Percentiles rank a stretch among this genome's conserved stretches.
These are phyloP conservation scores for Phytopythium litorale DNA, from an alignment of 352 stramenopile genomes.

Conservation along the genomic window DNA sequence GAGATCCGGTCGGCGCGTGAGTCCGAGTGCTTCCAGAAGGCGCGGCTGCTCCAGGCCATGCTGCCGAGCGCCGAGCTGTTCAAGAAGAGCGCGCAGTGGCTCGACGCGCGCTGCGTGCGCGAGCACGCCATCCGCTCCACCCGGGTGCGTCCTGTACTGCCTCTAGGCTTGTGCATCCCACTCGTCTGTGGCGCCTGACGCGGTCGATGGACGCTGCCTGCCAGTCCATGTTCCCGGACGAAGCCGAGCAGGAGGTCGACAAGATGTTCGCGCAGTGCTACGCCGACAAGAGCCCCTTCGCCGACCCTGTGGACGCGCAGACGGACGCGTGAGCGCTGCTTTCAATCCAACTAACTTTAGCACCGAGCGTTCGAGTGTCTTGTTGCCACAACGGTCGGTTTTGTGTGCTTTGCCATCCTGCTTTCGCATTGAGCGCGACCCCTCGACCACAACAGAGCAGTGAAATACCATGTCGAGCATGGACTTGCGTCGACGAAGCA, in stretches of 20 bases:
- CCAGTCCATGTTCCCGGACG: constrained; percentile 75
- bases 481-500: not conserved
- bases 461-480: not conserved
- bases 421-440: not conserved
- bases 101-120: constrained; percentile 64
- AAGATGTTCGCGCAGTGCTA: constrained; percentile 82
- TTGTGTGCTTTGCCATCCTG: not conserved
- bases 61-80: constrained; percentile 65
- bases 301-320: constrained; percentile 1
- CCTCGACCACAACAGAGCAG: not conserved
- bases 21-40: constrained; percentile 81
- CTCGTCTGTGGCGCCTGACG: not conserved
- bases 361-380: not conserved
- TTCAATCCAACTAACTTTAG: constrained; percentile 1
- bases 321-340: not conserved
- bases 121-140: constrained; percentile 75
- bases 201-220: constrained; percentile 4
- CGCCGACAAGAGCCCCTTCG: constrained; percentile 64
- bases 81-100: constrained; percentile 51
- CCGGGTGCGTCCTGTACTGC: constrained; percentile 24
- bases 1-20: constrained; percentile 79
- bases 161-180: too few relatives aligned
- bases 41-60: constrained; percentile 47
- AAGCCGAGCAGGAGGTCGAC: constrained; percentile 60
- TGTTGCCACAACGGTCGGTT: not conserved